Evolutionary conservation across 73 alveolate species (phyloP).

Genomic region (Urostyla sp.): DNA sequence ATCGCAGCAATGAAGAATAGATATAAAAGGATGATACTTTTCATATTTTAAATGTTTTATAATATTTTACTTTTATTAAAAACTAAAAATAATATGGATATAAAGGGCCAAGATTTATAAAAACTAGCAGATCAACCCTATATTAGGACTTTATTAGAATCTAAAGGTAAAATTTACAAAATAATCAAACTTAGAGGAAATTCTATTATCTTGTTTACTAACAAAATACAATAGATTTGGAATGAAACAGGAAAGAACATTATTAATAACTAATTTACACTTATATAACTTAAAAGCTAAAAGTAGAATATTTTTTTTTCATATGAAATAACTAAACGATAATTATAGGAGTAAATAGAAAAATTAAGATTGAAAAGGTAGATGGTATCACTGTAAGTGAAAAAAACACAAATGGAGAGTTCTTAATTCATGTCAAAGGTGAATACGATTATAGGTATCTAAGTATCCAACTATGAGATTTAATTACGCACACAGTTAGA

Average conservation of each 20-base stretch:
- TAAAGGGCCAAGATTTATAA: no score
- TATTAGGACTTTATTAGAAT: no score
- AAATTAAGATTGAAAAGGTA: constrained; percentile 25
- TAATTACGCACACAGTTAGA: constrained; percentile 8
- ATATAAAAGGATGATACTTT: not conserved
- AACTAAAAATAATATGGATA: no score
- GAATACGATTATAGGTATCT: constrained; percentile 47
- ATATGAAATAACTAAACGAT: not conserved
- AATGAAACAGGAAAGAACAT: constrained; percentile 15
- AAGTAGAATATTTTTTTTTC: not conserved
- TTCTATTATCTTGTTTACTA: constrained; percentile 18
- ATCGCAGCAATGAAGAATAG: not conserved
- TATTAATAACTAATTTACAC: constrained; percentile 35
- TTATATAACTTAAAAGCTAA: constrained; percentile 16
- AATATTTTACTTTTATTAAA: no score
- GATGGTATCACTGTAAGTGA: constrained; percentile 43
- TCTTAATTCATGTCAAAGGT: constrained; percentile 26
- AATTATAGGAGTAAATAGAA: constrained; percentile 22
- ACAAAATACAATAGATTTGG: constrained; percentile 34
- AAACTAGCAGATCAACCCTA: no score
- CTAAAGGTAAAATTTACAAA: no score
- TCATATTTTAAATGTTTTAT: not conserved
- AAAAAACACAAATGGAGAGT: constrained; percentile 26
- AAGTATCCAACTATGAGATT: constrained; percentile 16
- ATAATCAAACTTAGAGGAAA: constrained; percentile 61